phyloP scores from a whole-genome alignment of 306 rosid species.

The Calophaca sinica region DNA sequence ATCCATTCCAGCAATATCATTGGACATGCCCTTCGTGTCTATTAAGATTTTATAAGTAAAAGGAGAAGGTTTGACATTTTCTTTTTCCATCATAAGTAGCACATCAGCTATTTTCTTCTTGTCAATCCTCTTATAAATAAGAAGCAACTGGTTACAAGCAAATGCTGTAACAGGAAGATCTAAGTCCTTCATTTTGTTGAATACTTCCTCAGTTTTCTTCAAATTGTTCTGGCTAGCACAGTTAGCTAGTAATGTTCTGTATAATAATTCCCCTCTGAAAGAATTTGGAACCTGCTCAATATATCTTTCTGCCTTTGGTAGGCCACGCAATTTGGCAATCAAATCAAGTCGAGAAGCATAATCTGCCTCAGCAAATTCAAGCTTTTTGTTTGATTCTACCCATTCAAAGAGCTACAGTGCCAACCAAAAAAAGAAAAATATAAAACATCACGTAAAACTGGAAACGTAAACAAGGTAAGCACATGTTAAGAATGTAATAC shows the following conservation, averaged over 20 bases:
- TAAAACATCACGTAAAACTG: slow-evolving; percentile 18
- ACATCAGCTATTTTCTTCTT: slow-evolving; percentile 75
- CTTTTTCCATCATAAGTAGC: slow-evolving; percentile 79
- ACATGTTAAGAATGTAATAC: slow-evolving; percentile 19
- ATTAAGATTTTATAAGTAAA: slow-evolving; percentile 68
- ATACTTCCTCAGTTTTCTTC: slow-evolving; percentile 66
- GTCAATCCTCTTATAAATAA: slow-evolving; percentile 75
- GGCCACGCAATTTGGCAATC: slow-evolving; percentile 75
- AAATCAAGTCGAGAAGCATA: slow-evolving; percentile 80
- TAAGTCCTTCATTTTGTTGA: slow-evolving; percentile 81
- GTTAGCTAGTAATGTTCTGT: slow-evolving; percentile 70
- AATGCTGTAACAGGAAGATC: slow-evolving; percentile 65
- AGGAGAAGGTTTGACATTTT: slow-evolving; percentile 66
- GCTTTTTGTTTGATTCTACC: slow-evolving; percentile 65
- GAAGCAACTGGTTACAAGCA: slow-evolving; percentile 77
- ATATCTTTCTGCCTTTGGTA: slow-evolving; percentile 65
- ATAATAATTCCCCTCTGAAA: slow-evolving; percentile 69
- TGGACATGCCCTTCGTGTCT: slow-evolving; percentile 64
- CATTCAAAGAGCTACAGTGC: slow-evolving; percentile 80
- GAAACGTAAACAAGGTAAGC: slow-evolving; percentile 35
- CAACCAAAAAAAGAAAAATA: slow-evolving; percentile 21
- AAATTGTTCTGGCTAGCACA: slow-evolving; percentile 53
- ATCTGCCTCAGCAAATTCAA: slow-evolving; percentile 68
- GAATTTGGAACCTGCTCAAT: slow-evolving; percentile 69
- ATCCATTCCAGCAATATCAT: slow-evolving; percentile 81